Conservation (phyloP, 108 stramenopile genomes). For the Pseudonitzschia multistriata region DNA sequence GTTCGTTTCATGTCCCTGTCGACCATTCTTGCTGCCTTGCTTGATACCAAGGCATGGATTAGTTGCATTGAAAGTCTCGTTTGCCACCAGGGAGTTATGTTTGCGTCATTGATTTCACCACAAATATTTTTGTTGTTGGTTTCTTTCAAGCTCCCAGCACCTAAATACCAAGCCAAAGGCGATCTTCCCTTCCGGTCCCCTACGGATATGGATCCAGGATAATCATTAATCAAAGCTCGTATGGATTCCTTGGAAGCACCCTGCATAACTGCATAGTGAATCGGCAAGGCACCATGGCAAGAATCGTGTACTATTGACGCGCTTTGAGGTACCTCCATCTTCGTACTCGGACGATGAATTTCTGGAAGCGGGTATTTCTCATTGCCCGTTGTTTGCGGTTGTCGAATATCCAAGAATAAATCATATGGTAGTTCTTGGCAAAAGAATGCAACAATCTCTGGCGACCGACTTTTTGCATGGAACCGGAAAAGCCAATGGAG, state of each 20-base stretch:
- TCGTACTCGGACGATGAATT: slow-evolving; percentile 33
- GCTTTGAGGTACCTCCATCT: slow-evolving; percentile 28
- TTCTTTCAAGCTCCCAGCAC: slow-evolving; percentile 43
- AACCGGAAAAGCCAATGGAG: slow-evolving; percentile 70
- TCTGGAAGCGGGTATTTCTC: slow-evolving; percentile 37
- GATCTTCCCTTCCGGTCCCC: slow-evolving; percentile 45
- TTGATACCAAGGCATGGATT: slow-evolving; percentile 35
- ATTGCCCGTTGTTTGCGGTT: slow-evolving; percentile 18
- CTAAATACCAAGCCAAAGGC: slow-evolving; percentile 53
- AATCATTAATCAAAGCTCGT: slow-evolving; percentile 27
- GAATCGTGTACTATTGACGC: slow-evolving; percentile 48
- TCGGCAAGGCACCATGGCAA: slow-evolving; percentile 46
- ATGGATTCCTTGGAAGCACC: slow-evolving; percentile 45
- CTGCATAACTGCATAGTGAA: slow-evolving; percentile 61
- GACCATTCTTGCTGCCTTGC: slow-evolving; percentile 36
- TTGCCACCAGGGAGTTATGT: slow-evolving; percentile 38
- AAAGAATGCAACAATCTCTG: slow-evolving; percentile 38
- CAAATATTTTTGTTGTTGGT: slow-evolving; percentile 33
- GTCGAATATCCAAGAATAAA: slow-evolving; percentile 21
- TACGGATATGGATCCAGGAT: slow-evolving; percentile 32
- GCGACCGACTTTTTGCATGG: slow-evolving; percentile 40
- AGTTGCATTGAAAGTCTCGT: slow-evolving; percentile 23
- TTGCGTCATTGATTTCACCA: slow-evolving; percentile 47
- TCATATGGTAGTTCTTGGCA: slow-evolving; percentile 29
- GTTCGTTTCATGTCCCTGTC: slow-evolving; percentile 38